Evolutionary conservation across 345 rosid species (phyloP), one percentile per base, ranked within the genome.

Genomic region (Turritis glabra): DNA sequence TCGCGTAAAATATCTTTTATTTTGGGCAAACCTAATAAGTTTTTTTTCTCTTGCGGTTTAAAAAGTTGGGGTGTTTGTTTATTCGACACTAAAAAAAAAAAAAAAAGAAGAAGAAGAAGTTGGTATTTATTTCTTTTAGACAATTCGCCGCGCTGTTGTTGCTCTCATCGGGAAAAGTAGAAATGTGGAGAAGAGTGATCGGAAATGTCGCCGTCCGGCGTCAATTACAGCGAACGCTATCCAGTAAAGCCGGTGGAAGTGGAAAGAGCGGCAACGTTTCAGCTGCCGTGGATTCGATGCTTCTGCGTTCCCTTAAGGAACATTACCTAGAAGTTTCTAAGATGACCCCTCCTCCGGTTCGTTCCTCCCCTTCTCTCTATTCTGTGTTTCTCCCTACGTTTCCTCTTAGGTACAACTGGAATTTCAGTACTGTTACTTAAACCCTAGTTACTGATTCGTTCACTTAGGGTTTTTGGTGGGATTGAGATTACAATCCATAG

Each of bases 341-440:
- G 76, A 89, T 89, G 98, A 88, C 84, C 30, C 96, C 96, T 82
- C 98, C 98, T 61, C 98, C 97, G 12, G 98, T 93, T 80, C 71
- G 72, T 26, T 37, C 25, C 11, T 72, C 53, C 38, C 48, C 64
- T 63, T 46, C 46, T 41, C 59, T 50, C 63, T 44, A 12, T 61
- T 8, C n/a, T 41, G 3, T 41, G 7, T 41, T 2, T 61, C 12
- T 35, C 40, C 14, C 2, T 58, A 8, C 43, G 11, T 52, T 57
- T 48, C 41, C 3, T 40, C 44, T 40, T 40, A 21, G 17, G 4
- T 13, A 21, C 12, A 7, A 66, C 5, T 52, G 8, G 3, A 32
- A 26, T 9, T 62, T 12, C 5, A 26, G 26, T 15, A 41, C 8
- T 40, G 44, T 35, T 47, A 14, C 30, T 57, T 75, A 75, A 75